Percentiles rank a stretch among this genome's conserved stretches.
These are phyloP conservation scores for Candida methanosorbosa DNA, from an alignment of 805 yeast genomes.

Conservation along the genomic window DNA sequence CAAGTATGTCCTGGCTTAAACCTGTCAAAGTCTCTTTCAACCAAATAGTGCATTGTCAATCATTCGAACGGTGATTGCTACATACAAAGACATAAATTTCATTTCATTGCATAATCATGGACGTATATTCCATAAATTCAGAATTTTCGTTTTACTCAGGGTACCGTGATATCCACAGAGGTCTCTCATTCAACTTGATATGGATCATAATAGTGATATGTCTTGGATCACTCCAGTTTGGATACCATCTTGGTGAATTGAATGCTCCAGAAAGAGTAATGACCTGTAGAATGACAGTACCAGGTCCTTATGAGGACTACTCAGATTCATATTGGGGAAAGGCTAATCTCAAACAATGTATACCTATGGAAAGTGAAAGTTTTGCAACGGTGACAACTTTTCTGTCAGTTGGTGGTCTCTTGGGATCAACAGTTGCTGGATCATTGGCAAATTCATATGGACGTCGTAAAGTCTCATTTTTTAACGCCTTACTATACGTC, in stretches of 20 bases:
- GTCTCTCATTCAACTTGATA: neutral
- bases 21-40: too few species aligned
- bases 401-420: slow-evolving; percentile 67
- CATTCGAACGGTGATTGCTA: too few species aligned
- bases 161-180: neutral
- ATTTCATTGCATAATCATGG: too few species aligned
- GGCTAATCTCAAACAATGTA: slow-evolving; percentile 32
- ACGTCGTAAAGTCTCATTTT: slow-evolving; percentile 32
- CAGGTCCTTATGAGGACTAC: slow-evolving; percentile 16
- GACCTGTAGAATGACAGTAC: slow-evolving; percentile 29
- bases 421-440: slow-evolving; percentile 61
- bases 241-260: slow-evolving; percentile 81
- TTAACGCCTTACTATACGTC: slow-evolving; percentile 16
- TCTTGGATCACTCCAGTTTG: slow-evolving; percentile 73
- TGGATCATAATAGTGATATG: slow-evolving; percentile 41
- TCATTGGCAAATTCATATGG: slow-evolving; percentile 53
- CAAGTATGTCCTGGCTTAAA: too few species aligned
- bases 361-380: slow-evolving; percentile 42
- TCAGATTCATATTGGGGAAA: slow-evolving; percentile 30
- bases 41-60: too few species aligned
- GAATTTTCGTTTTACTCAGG: neutral
- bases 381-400: slow-evolving; percentile 62
- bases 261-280: slow-evolving; percentile 71
- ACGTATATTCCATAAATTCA: too few species aligned
- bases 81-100: too few species aligned